phyloP scores from a whole-genome alignment of 2,329 filamentous ascomycete genomes.

The Paecilomyces fulvus region DNA sequence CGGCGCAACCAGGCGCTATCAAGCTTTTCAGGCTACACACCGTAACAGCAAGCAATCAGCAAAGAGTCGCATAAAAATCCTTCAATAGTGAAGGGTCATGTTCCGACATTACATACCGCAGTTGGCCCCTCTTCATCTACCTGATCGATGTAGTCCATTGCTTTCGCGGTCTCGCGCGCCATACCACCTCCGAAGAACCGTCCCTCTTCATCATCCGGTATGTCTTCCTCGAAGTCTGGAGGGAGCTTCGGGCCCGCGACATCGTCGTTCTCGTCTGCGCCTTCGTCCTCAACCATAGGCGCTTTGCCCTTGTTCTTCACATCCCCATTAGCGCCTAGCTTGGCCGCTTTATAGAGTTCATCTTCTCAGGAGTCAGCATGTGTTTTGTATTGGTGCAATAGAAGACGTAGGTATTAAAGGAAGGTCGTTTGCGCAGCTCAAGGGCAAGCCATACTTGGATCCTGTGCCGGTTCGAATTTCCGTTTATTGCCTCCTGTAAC shows the following conservation, averaged over 20 bases:
- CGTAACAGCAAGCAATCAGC: constrained; percentile 12
- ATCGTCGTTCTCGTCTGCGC: constrained; percentile 35
- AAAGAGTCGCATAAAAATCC: neutral
- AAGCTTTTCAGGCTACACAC: constrained; percentile 58
- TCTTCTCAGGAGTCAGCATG: constrained; percentile 24
- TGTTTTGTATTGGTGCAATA: neutral
- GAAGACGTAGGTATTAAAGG: neutral
- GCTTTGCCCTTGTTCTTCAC: constrained; percentile 39
- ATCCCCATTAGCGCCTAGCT: constrained; percentile 43
- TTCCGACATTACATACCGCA: constrained; percentile 23
- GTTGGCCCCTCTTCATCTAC: constrained; percentile 46
- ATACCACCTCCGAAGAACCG: constrained; percentile 94
- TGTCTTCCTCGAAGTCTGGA: constrained; percentile 49
- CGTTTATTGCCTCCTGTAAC: constrained; percentile 44
- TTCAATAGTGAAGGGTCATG: neutral
- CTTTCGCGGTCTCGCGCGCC: constrained; percentile 67
- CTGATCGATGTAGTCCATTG: constrained; percentile 79
- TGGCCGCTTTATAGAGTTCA: constrained; percentile 53
- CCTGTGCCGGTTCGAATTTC: constrained; percentile 48
- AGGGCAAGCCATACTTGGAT: constrained; percentile 38
- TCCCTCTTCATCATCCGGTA: constrained; percentile 76
- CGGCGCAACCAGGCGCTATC: constrained; percentile 77
- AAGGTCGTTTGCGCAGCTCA: neutral
- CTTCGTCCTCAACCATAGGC: constrained; percentile 41
- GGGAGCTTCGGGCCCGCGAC: constrained; percentile 48